A percentile compares a stretch with the other conserved stretches of the same genome.
These are phyloP conservation scores for Chondrus crispus DNA, from an alignment of 23 red algal genomes.

Conservation along the genomic window DNA sequence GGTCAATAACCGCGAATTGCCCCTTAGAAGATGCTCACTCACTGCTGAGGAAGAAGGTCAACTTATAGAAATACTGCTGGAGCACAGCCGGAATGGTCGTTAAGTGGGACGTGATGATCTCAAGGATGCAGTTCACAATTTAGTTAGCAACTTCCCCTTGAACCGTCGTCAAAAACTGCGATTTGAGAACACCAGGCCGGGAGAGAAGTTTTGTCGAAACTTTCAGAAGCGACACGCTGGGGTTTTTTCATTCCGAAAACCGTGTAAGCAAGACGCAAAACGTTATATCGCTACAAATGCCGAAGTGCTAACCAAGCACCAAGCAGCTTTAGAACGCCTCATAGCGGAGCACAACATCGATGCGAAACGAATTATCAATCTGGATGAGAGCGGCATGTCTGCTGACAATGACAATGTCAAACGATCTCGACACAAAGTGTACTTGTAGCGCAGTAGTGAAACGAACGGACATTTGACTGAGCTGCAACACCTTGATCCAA, in stretches of 20 bases:
- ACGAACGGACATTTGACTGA: too few species aligned
- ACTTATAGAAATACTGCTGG: too few species aligned
- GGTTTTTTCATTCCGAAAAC: not conserved
- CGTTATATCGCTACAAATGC: conserved; percentile 1
- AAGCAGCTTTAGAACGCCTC: not conserved
- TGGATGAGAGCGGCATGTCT: not conserved
- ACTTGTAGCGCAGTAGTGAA: too few species aligned
- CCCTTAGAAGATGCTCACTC: too few species aligned
- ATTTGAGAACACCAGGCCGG: not conserved
- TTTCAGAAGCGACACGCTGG: not conserved
- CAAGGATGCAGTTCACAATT: not conserved
- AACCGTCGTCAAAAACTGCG: not conserved
- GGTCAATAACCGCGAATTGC: too few species aligned
- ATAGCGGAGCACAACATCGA: not conserved
- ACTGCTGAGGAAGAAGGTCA: too few species aligned
- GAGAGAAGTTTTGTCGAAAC: not conserved
- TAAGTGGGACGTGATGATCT: not conserved
- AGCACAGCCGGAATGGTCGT: too few species aligned
- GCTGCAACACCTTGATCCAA: too few species aligned
- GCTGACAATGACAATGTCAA: not conserved
- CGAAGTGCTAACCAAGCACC: not conserved
- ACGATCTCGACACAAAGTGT: not conserved
- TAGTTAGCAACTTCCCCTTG: not conserved
- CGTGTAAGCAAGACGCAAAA: not conserved
- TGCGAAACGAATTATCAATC: not conserved